Evolutionary conservation across 2,329 filamentous ascomycete genomes (phyloP), one percentile per base, ranked within the genome.

Genomic region (Clarireedia sp.): DNA sequence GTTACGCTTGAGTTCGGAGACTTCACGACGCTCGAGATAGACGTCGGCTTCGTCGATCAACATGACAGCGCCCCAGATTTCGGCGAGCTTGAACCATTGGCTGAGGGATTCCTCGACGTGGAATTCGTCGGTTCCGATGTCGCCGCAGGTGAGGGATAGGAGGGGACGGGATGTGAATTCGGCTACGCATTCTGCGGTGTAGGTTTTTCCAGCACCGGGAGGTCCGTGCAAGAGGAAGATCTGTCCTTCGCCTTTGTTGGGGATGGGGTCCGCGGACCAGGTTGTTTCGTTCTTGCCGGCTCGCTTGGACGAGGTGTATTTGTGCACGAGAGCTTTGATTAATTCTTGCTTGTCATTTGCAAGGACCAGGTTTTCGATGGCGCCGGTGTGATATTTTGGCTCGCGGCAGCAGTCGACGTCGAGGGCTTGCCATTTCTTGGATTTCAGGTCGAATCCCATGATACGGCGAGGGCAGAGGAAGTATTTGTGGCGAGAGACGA

Each of bases 41-140:
- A 80, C 75, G 57, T 79, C 78, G 7, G 76, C 76, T 65, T 79
- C 77, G 59, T 79, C 77, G 3, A 80, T 71, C 3, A 81, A 68
- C 19, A 80, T 65, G 6, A 80, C 73, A 8, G 75, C 76, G 21
- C 74, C 71, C 77, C 78, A 81, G 16, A 72, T 71, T 0, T 72
- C 71, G 2, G 75, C 77, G 57, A 78, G 72, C 56, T 72, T 68
- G 41, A 81, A 77, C 29, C 73, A 70, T 29, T 70, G 68, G 54
- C 73, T 72, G 54, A 82, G 66, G 43, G 74, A 73, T n/a, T 70
- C 64, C n/a, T 78, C 76, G 5, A 80, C 68, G 3, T 67, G 62
- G 2, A 68, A 67, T 1, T 76, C 69, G 33, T 71, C 70, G 37
- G 71, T 72, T n/a, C 78, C 77, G 12, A 81, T 69, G 59, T 79